Base-by-base conservation (phyloP, 768 basidiomycete genomes). In the Cyclocybe aegerita region DNA sequence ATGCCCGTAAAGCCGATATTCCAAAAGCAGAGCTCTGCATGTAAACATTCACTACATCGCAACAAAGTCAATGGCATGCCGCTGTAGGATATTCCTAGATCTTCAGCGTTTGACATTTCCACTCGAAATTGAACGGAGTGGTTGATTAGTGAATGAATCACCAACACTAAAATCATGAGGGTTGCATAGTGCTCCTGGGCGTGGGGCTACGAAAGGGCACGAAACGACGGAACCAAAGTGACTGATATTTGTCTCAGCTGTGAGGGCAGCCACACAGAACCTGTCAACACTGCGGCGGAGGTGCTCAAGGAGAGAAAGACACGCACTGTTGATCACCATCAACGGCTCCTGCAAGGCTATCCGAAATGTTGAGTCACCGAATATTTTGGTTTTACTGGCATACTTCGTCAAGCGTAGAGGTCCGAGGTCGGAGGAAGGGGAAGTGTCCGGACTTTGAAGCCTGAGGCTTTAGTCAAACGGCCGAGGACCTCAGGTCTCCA, bases 121-220 rank as follows among this genome's bases (percentile, higher is more conserved):
- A 65, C 35, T 62, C 55, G 39, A 66, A 68, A 16, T 23, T 23
- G 23, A 23, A 60, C 35, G 1, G 62, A 53, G 48, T 63, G 54
- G 49, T 66, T 65, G 38, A 61, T 65, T 65, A 3, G 59, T 58
- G 29, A 68, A 52, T 0, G 58, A 42, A 35, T 68, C 66, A 0
- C 66, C 65, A 4, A 61, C 49, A 16, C 56, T 58, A 42, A 64
- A 55, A n/a, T 66, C 38, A 23, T 60, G 59, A 2, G 58, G 43
- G 29, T 64, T 62, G 42, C 66, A 68, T 8, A 65, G 54, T 0
- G 65, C 57, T 6, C 65, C 65, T 23, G 4, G 63, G 54, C 23
- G 60, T 60, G 2, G 57, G 31, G 4, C 31, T 39, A n/a, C 43
- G 43, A 17, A 46, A 58, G 3, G 64, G 62, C 48, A 66, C 58